Evolutionary conservation across 2,329 filamentous ascomycete genomes (phyloP).

Genomic region (Xylariaceae sp.): DNA sequence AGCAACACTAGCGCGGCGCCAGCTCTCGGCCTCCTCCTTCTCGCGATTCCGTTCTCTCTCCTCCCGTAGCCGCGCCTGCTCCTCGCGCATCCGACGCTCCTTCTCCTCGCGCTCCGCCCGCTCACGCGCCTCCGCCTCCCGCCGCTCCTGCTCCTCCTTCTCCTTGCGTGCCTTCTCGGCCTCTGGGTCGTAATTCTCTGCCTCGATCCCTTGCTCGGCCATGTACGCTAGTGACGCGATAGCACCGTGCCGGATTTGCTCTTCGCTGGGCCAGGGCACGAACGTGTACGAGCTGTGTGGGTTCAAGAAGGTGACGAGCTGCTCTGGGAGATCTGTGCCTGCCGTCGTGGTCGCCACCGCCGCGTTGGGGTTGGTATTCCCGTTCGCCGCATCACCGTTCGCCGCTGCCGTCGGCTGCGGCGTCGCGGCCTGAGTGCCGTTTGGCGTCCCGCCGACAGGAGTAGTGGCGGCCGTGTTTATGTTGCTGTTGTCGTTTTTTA

Average conservation of each 20-base stretch:
- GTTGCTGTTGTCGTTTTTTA: conserved; percentile 22
- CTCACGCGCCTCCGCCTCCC: conserved; percentile 42
- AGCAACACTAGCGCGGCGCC: conserved; percentile 20
- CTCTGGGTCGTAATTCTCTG: conserved; percentile 53
- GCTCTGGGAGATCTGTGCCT: conserved; percentile 43
- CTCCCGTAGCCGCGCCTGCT: conserved; percentile 29
- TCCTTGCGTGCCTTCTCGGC: conserved; percentile 48
- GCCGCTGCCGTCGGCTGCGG: background rate
- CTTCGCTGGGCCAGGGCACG: conserved; percentile 70
- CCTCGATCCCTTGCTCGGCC: conserved; percentile 57
- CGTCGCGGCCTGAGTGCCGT: conserved; percentile 14
- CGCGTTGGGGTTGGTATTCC: conserved; percentile 2
- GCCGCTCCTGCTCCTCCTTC: conserved; percentile 46
- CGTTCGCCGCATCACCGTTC: background rate
- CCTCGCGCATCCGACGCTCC: conserved; percentile 41
- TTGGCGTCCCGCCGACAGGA: conserved; percentile 25
- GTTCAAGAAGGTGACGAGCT: conserved; percentile 48
- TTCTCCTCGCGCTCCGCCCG: conserved; percentile 42
- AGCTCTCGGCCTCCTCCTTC: conserved; percentile 34
- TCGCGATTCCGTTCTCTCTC: conserved; percentile 38
- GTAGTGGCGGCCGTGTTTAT: conserved; percentile 27
- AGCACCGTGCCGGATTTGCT: conserved; percentile 63
- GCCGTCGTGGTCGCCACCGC: conserved; percentile 11
- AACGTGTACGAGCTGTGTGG: conserved; percentile 56
- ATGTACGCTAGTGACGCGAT: conserved; percentile 60